These are phyloP conservation scores for Coemansia sp. DNA, from an alignment of 371 early-diverging fungal genomes.

Conservation along the genomic window DNA sequence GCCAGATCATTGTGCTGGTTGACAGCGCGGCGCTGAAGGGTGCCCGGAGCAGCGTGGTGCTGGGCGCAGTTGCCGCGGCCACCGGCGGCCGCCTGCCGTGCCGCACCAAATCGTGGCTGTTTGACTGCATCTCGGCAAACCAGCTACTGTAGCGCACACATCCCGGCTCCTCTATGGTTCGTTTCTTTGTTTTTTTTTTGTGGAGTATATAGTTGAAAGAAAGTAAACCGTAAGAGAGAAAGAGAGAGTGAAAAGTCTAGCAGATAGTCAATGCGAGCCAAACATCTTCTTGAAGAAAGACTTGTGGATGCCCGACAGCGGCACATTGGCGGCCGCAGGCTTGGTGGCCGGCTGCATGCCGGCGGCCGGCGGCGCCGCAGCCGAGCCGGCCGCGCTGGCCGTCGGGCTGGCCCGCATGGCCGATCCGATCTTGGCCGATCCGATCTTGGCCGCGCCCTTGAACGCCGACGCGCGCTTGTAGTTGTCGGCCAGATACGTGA, in stretches of 20 bases:
- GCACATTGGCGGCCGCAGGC: not conserved
- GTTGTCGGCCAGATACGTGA: constrained; percentile 65
- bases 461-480: constrained; percentile 60
- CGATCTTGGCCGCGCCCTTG: constrained; percentile 9
- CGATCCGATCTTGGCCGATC: constrained; percentile 13
- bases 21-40: constrained; percentile 12
- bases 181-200: not conserved
- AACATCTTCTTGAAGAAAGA: constrained; percentile 51
- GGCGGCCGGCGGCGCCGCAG: not conserved
- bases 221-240: constrained; percentile 1
- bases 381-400: not conserved
- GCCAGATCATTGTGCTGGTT: constrained; percentile 11
- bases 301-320: constrained; percentile 21
- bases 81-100: constrained; percentile 12
- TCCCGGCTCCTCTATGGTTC: too few species aligned
- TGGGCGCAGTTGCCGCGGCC: constrained; percentile 6
- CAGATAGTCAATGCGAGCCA: constrained; percentile 48
- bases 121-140: constrained; percentile 43
- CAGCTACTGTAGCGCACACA: not conserved
- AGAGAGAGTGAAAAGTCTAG: not conserved
- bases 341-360: not conserved
- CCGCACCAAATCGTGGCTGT: constrained; percentile 39
- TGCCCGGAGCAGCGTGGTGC: not conserved
- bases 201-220: not conserved
- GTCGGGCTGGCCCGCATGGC: constrained; percentile 35